Conservation (phyloP, 331 rosid genomes). For the Acacia concinna region DNA sequence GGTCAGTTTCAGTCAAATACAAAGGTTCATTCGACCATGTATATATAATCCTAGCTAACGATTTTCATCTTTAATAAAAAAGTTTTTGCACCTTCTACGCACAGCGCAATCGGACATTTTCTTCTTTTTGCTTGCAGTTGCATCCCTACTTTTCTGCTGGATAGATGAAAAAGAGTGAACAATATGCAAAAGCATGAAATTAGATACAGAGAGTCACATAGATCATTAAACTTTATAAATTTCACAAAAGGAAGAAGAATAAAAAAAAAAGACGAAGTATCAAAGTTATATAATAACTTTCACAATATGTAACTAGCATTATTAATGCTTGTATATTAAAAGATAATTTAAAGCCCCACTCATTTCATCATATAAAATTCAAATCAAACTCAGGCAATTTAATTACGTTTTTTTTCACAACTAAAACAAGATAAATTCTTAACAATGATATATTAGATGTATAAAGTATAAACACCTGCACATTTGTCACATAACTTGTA, state of each 20-base stretch:
- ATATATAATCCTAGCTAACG: too few species aligned
- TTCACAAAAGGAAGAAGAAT: not conserved
- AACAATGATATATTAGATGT: conserved; percentile 17
- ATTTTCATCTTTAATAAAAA: too few species aligned
- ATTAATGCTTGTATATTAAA: conserved; percentile 16
- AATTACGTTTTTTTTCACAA: not conserved
- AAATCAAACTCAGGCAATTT: conserved; percentile 14
- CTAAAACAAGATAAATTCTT: conserved; percentile 34
- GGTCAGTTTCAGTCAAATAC: too few species aligned
- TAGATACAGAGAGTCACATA: not conserved
- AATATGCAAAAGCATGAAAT: conserved; percentile 21
- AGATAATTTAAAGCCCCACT: conserved; percentile 5
- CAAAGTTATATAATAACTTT: not conserved
- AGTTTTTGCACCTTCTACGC: conserved; percentile 25
- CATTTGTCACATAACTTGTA: conserved; percentile 59
- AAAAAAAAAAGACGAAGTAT: conserved; percentile 6
- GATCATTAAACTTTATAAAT: not conserved
- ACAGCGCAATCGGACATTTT: conserved; percentile 76
- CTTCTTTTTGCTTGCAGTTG: conserved; percentile 61
- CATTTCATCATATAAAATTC: conserved; percentile 18
- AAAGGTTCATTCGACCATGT: too few species aligned
- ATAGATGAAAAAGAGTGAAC: conserved; percentile 36
- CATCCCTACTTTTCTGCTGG: conserved; percentile 32
- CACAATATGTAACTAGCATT: not conserved
- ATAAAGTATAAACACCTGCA: conserved; percentile 60